These are phyloP conservation scores for Eutrema salsugineum DNA, from an alignment of 441 rosid species.

Conservation along the genomic window DNA sequence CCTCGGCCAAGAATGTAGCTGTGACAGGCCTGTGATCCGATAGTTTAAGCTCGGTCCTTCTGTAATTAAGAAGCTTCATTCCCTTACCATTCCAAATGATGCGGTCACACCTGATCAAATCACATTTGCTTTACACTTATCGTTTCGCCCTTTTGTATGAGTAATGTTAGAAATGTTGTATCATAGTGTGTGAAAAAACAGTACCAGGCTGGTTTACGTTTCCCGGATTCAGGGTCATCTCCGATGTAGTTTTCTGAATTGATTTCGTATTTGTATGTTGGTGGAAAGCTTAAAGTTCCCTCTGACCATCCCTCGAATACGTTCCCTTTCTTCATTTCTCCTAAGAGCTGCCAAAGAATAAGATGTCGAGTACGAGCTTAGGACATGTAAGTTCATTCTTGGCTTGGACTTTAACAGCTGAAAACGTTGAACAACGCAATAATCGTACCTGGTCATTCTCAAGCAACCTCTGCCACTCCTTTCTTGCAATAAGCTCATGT, in stretches of 20 bases:
- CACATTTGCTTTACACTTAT: not conserved
- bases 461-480: constrained; percentile 66
- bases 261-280: constrained; percentile 86
- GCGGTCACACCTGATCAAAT: constrained; percentile 78
- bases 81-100: constrained; percentile 83
- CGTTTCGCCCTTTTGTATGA: not conserved
- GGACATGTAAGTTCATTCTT: no score
- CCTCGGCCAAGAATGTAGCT: constrained; percentile 73
- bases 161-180: no score
- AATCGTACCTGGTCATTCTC: constrained; percentile 80
- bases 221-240: constrained; percentile 71
- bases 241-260: constrained; percentile 73
- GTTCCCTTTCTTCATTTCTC: constrained; percentile 64
- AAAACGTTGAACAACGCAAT: not conserved
- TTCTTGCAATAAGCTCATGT: constrained; percentile 57
- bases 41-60: constrained; percentile 66
- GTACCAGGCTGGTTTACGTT: constrained; percentile 94
- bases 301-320: constrained; percentile 92
- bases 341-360: constrained; percentile 51
- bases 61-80: constrained; percentile 62
- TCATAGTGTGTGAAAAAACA: constrained; percentile 11
- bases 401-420: not conserved
- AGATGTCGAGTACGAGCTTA: no score
- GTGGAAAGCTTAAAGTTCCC: constrained; percentile 67
- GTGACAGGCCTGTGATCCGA: constrained; percentile 95